Evolutionary conservation across 2,329 filamentous ascomycete genomes (phyloP).

Genomic region (Colletotrichum sp.): DNA sequence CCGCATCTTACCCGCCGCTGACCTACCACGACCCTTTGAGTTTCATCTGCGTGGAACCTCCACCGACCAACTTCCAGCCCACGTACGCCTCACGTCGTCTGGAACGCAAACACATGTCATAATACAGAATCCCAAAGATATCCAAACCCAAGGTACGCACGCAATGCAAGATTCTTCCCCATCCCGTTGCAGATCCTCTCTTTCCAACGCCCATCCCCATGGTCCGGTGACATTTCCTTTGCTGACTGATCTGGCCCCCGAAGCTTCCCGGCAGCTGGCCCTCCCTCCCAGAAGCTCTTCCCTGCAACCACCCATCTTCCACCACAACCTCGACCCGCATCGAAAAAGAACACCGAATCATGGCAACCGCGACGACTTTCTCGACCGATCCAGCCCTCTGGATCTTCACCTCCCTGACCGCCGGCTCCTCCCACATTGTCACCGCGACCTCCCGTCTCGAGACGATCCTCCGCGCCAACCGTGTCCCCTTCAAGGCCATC

Average conservation of each 20-base stretch:
- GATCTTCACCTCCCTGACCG: slow-evolving; percentile 94
- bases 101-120: slow-evolving; percentile 17
- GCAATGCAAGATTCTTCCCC: background rate
- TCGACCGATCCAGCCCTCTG: slow-evolving; percentile 77
- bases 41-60: slow-evolving; percentile 21
- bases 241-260: slow-evolving; percentile 1
- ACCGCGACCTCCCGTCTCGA: slow-evolving; percentile 95
- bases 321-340: background rate
- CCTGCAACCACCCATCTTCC: slow-evolving; percentile 7
- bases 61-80: background rate
- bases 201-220: background rate
- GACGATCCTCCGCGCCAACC: slow-evolving; percentile 94
- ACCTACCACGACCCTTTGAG: slow-evolving; percentile 11
- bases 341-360: slow-evolving; percentile 3
- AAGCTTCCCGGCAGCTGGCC: slow-evolving; percentile 11
- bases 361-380: slow-evolving; percentile 41
- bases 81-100: slow-evolving; percentile 3
- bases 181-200: background rate
- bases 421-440: slow-evolving; percentile 94
- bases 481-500: slow-evolving; percentile 89
- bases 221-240: background rate
- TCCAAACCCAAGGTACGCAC: slow-evolving; percentile 7
- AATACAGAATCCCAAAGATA: background rate
- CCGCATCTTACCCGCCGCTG: background rate
- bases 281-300: slow-evolving; percentile 13